Conservation (phyloP, 2,329 filamentous ascomycete genomes). For the Exophiala mesophila region DNA sequence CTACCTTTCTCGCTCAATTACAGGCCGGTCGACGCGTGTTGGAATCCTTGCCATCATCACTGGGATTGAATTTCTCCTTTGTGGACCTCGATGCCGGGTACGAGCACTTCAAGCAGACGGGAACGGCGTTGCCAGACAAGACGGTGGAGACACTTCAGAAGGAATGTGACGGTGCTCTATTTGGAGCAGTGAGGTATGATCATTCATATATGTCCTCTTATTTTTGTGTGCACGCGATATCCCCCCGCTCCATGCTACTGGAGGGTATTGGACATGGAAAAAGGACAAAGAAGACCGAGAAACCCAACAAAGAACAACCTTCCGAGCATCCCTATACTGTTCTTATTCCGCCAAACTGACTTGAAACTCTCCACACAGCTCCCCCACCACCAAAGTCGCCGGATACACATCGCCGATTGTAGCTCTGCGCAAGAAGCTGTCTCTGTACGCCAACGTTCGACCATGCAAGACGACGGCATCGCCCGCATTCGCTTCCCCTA, state of each 20-base stretch:
- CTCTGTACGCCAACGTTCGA: slow-evolving; percentile 95
- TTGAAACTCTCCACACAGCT: too few relatives aligned
- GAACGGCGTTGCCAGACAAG: slow-evolving; percentile 79
- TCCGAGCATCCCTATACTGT: too few relatives aligned
- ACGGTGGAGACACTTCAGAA: slow-evolving; percentile 84
- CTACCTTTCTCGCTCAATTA: too few relatives aligned
- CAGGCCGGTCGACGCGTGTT: slow-evolving; percentile 78
- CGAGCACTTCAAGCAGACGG: slow-evolving; percentile 86
- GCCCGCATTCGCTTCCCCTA: slow-evolving; percentile 35
- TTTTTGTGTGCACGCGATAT: too few relatives aligned
- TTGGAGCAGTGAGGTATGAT: slow-evolving; percentile 80
- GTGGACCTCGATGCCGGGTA: slow-evolving; percentile 89
- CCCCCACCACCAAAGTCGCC: slow-evolving; percentile 80
- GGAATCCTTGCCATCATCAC: slow-evolving; percentile 85
- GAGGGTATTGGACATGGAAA: too few relatives aligned
- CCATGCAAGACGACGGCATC: slow-evolving; percentile 78
- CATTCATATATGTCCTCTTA: neutral
- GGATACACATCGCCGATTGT: slow-evolving; percentile 97
- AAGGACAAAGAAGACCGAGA: neutral
- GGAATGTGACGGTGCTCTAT: slow-evolving; percentile 93
- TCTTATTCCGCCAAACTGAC: too few relatives aligned
- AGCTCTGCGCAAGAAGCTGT: slow-evolving; percentile 87
- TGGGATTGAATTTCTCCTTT: slow-evolving; percentile 91
- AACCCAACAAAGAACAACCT: neutral
- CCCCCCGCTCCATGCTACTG: too few relatives aligned